Evolutionary conservation across 306 rosid genomes (phyloP).

Genomic region (Acacia crassicarpa): DNA sequence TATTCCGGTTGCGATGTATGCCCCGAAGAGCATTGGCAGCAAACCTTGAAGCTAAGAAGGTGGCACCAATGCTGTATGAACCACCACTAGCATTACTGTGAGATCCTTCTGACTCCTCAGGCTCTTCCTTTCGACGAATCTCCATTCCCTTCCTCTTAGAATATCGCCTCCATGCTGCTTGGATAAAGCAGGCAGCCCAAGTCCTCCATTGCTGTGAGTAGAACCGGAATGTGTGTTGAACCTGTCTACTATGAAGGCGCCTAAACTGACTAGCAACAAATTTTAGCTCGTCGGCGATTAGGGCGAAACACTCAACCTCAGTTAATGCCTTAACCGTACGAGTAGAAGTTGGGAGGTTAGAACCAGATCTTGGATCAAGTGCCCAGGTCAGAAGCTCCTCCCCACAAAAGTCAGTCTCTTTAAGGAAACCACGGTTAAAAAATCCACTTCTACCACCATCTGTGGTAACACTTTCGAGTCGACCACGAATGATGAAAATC

Average conservation of each 20-base stretch:
- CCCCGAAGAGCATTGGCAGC: conserved; percentile 90
- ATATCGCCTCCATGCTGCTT: conserved; percentile 94
- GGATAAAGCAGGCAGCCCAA: conserved; percentile 94
- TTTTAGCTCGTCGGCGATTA: conserved; percentile 78
- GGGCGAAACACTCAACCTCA: conserved; percentile 88
- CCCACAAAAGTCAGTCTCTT: conserved; percentile 88
- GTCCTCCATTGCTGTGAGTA: conserved; percentile 96
- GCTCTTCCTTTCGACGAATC: conserved; percentile 63
- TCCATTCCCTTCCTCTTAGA: conserved; percentile 70
- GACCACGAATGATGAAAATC: conserved; percentile 91
- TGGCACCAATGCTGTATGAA: conserved; percentile 70
- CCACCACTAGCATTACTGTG: conserved; percentile 40
- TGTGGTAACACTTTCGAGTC: conserved; percentile 89
- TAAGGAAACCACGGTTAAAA: conserved; percentile 72
- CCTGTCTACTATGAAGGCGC: conserved; percentile 93
- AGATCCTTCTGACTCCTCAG: conserved; percentile 46
- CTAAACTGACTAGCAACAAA: conserved; percentile 90
- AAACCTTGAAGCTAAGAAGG: conserved; percentile 73
- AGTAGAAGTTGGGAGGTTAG: conserved; percentile 83
- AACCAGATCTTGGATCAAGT: conserved; percentile 84
- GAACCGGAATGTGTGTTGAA: conserved; percentile 94
- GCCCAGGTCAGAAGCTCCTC: conserved; percentile 98
- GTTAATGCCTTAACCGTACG: conserved; percentile 81
- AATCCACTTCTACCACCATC: conserved; percentile 94
- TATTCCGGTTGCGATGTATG: conserved; percentile 65